Evolutionary conservation across 169 alveolate species (phyloP).

Genomic region (Cryptosporidium muris): DNA sequence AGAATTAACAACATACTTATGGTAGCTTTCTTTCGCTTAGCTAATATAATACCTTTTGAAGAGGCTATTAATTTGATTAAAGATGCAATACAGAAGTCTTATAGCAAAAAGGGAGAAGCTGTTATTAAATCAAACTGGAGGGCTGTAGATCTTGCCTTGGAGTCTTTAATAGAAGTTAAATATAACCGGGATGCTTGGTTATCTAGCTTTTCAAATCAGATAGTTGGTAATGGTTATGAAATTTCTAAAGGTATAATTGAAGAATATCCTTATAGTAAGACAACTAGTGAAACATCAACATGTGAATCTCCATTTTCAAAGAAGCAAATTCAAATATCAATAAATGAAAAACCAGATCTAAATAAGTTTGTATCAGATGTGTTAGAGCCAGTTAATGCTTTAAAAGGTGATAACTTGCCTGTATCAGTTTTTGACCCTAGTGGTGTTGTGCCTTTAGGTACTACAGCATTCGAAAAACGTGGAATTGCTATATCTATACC

Average conservation of each 20-base stretch:
- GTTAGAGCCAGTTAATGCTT: slow-evolving; percentile 59
- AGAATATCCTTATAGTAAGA: not conserved
- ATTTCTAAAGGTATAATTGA: not conserved
- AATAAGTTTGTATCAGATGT: slow-evolving; percentile 32
- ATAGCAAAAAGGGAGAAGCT: slow-evolving; percentile 75
- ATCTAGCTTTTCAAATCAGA: not conserved
- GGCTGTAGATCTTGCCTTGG: slow-evolving; percentile 71
- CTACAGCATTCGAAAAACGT: slow-evolving; percentile 76
- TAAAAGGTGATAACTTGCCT: slow-evolving; percentile 74
- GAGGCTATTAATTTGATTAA: slow-evolving; percentile 72
- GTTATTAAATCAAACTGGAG: slow-evolving; percentile 70
- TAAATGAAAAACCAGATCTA: not conserved
- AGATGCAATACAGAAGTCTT: slow-evolving; percentile 78
- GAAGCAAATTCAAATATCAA: not conserved
- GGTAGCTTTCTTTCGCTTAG: slow-evolving; percentile 73
- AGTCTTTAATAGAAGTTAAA: slow-evolving; percentile 46
- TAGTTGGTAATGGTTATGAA: slow-evolving; percentile 2
- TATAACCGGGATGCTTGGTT: slow-evolving; percentile 22
- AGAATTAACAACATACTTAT: slow-evolving; percentile 75
- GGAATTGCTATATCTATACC: slow-evolving; percentile 77
- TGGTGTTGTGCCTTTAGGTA: slow-evolving; percentile 75
- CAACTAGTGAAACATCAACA: not conserved
- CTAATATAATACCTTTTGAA: slow-evolving; percentile 75
- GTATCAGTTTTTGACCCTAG: slow-evolving; percentile 76
- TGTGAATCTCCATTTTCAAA: not conserved